These are phyloP conservation scores for Flaveria brownii DNA, from an alignment of 129 eudicot genomes.

Conservation along the genomic window DNA sequence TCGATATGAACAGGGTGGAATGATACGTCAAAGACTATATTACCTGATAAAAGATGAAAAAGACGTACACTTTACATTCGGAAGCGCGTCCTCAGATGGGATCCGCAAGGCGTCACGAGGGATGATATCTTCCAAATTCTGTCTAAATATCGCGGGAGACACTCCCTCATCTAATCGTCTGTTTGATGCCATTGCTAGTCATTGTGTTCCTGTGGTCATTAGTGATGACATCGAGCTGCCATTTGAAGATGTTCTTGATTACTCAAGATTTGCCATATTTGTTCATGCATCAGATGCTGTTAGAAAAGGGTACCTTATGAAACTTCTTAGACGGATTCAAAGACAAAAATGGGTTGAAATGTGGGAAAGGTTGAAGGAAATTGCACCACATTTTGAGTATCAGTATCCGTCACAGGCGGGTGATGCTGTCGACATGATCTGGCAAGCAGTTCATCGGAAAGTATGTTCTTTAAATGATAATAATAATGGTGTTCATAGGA, in stretches of 20 bases:
- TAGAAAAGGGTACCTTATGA: slow-evolving; percentile 59
- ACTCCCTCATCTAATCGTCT: slow-evolving; percentile 95
- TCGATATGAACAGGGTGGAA: slow-evolving; percentile 59
- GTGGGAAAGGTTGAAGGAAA: slow-evolving; percentile 75
- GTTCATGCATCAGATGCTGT: slow-evolving; percentile 59
- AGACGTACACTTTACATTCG: slow-evolving; percentile 75
- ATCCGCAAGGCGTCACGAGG: slow-evolving; percentile 58
- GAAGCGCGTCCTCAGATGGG: slow-evolving; percentile 52
- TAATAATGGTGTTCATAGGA: slow-evolving; percentile 30
- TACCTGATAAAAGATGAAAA: slow-evolving; percentile 76
- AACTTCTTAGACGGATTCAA: slow-evolving; percentile 65
- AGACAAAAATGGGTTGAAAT: slow-evolving; percentile 65
- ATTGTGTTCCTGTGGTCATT: slow-evolving; percentile 77
- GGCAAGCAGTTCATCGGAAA: slow-evolving; percentile 72
- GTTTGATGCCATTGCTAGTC: slow-evolving; percentile 87
- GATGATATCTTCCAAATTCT: slow-evolving; percentile 81
- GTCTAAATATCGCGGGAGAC: slow-evolving; percentile 88
- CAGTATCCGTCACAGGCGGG: slow-evolving; percentile 62
- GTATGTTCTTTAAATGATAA: slow-evolving; percentile 16
- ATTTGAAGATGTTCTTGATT: slow-evolving; percentile 75
- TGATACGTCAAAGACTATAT: slow-evolving; percentile 72
- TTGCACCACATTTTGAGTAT: slow-evolving; percentile 62
- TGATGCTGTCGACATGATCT: slow-evolving; percentile 92
- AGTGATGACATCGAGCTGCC: slow-evolving; percentile 61
- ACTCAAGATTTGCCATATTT: slow-evolving; percentile 70